These are phyloP conservation scores for Carex scoparia DNA, from an alignment of 176 grass and related monocot genomes.

Conservation along the genomic window DNA sequence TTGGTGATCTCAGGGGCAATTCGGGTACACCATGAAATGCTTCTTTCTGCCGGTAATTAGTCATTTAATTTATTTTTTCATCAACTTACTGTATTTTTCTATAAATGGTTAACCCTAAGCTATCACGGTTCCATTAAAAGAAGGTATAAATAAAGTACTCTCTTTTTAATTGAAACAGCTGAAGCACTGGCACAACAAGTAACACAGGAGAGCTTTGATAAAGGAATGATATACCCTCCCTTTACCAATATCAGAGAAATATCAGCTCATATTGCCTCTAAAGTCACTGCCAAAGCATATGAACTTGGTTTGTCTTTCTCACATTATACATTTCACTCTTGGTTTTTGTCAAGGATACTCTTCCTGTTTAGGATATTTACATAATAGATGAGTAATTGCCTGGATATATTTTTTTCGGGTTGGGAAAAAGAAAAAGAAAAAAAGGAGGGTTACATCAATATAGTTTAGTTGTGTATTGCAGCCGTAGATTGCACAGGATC, in stretches of 20 bases:
- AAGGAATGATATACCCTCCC: slow-evolving; percentile 82
- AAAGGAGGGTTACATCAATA: background rate
- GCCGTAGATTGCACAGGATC: background rate
- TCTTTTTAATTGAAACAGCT: slow-evolving; percentile 40
- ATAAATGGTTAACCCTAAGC: background rate
- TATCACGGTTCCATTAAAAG: background rate
- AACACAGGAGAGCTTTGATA: slow-evolving; percentile 58
- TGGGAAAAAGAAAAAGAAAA: background rate
- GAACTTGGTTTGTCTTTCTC: slow-evolving; percentile 50
- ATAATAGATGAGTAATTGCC: background rate
- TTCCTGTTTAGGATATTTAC: background rate
- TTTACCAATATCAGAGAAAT: slow-evolving; percentile 79
- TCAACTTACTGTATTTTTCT: background rate
- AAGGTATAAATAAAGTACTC: background rate
- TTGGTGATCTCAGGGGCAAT: slow-evolving; percentile 80
- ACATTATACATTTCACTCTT: too few relatives aligned
- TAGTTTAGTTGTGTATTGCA: background rate
- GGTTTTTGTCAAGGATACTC: too few relatives aligned
- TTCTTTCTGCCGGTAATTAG: slow-evolving; percentile 65
- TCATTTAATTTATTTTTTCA: background rate
- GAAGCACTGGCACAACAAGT: slow-evolving; percentile 66
- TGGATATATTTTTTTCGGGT: background rate
- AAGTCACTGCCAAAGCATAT: slow-evolving; percentile 66
- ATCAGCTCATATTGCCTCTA: slow-evolving; percentile 66
- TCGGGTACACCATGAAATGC: slow-evolving; percentile 72